phyloP scores from a whole-genome alignment of 495 filamentous ascomycete genomes.

The Aspergillus incahuasiensis region DNA sequence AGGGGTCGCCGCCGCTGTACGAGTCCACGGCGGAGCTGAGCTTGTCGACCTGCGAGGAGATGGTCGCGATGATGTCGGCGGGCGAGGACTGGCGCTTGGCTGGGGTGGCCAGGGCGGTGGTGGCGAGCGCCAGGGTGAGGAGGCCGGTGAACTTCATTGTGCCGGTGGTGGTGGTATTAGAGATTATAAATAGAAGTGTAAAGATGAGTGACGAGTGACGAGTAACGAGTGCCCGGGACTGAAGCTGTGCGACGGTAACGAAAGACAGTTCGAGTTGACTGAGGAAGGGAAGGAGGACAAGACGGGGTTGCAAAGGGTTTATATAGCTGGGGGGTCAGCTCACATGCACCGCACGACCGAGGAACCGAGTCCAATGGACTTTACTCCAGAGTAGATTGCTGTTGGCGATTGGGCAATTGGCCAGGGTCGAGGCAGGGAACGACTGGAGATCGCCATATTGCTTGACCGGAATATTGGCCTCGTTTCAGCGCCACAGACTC shows the following conservation, averaged over 20 bases:
- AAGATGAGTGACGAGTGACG: too few species aligned
- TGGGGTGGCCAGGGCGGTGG: slow-evolving; percentile 25
- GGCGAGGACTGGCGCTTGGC: slow-evolving; percentile 25
- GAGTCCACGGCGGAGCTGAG: slow-evolving; percentile 33
- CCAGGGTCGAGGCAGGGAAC: neutral
- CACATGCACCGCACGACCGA: slow-evolving; percentile 19
- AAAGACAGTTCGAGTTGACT: slow-evolving; percentile 14
- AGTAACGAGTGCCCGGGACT: slow-evolving; percentile 21
- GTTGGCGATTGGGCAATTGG: neutral
- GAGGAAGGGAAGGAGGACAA: neutral
- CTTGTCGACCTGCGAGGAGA: slow-evolving; percentile 26
- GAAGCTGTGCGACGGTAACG: slow-evolving; percentile 7
- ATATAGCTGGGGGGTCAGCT: slow-evolving; percentile 15
- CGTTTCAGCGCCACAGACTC: neutral
- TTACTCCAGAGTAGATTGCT: too few species aligned
- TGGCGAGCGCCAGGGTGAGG: slow-evolving; percentile 28
- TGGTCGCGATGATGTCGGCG: slow-evolving; percentile 26
- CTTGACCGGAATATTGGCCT: neutral
- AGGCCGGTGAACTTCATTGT: slow-evolving; percentile 41
- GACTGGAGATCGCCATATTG: neutral
- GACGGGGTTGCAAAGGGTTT: neutral
- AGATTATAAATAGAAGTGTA: slow-evolving; percentile 8
- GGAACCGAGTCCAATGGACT: slow-evolving; percentile 14
- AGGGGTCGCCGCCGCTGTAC: slow-evolving; percentile 30
- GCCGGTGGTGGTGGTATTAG: slow-evolving; percentile 10